Evolutionary conservation across 371 early-diverging fungal species (phyloP).

Genomic region (Circinella minor): DNA sequence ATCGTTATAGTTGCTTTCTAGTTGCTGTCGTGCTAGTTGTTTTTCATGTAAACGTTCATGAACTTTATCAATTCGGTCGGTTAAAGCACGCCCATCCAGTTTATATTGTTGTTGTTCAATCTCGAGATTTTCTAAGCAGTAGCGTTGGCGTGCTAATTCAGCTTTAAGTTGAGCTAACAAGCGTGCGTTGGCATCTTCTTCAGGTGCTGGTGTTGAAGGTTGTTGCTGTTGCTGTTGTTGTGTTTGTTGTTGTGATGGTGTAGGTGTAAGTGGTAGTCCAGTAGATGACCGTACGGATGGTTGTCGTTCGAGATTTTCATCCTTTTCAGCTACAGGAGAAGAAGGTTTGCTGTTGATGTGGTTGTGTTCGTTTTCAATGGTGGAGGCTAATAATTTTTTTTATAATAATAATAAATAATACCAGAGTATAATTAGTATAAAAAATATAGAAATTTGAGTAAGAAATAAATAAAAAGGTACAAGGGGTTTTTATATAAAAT

Average conservation of each 20-base stretch:
- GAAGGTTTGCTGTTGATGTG: constrained; percentile 5
- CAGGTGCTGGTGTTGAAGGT: constrained; percentile 6
- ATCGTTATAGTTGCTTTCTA: constrained; percentile 56
- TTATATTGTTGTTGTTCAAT: constrained; percentile 29
- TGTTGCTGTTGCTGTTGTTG: background rate
- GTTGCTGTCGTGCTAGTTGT: constrained; percentile 26
- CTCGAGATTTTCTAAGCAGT: constrained; percentile 23
- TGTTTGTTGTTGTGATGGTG: constrained; percentile 2
- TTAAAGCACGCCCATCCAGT: constrained; percentile 23
- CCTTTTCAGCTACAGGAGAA: constrained; percentile 6
- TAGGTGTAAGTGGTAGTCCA: background rate
- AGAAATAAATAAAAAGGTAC: background rate
- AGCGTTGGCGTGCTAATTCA: constrained; percentile 22
- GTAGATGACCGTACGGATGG: constrained; percentile 12
- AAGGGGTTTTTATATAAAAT: background rate
- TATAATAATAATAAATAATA: background rate
- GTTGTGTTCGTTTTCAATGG: background rate
- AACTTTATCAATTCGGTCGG: constrained; percentile 20
- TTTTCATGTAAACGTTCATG: constrained; percentile 28
- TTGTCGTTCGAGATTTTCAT: constrained; percentile 5
- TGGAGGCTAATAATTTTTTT: background rate
- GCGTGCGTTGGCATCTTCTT: background rate
- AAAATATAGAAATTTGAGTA: background rate
- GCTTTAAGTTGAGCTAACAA: constrained; percentile 17
- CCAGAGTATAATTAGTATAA: too few relatives aligned